Conservation (phyloP, 106 monocot genomes). For the Cymbidium sinense region DNA sequence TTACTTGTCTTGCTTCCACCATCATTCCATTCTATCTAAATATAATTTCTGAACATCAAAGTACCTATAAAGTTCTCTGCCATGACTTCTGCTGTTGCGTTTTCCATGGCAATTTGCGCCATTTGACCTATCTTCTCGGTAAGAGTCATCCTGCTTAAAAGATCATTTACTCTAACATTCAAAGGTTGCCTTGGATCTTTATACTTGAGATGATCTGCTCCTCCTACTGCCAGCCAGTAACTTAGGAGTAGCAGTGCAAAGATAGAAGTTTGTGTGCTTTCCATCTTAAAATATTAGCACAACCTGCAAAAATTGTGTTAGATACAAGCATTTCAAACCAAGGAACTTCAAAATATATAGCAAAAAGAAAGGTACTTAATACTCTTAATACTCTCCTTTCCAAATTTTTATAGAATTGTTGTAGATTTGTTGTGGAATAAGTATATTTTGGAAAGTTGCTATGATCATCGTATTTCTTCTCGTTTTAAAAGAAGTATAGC, state of each 20-base stretch:
- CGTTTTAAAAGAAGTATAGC: no score
- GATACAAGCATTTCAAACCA: not conserved
- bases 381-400: no score
- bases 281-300: slow-evolving; percentile 3
- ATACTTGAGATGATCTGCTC: slow-evolving; percentile 21
- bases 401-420: no score
- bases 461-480: no score
- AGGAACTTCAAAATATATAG: no score
- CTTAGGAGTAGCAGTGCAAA: slow-evolving; percentile 10
- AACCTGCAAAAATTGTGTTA: not conserved
- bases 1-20: not conserved
- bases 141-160: slow-evolving; percentile 43
- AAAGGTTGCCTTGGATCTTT: slow-evolving; percentile 38
- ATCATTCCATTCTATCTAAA: not conserved
- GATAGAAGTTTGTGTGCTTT: not conserved
- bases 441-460: no score
- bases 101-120: slow-evolving; percentile 35
- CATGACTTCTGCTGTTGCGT: slow-evolving; percentile 31
- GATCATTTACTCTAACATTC: slow-evolving; percentile 23
- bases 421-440: no score
- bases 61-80: slow-evolving; percentile 32
- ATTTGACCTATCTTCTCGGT: slow-evolving; percentile 55
- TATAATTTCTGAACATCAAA: not conserved
- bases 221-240: slow-evolving; percentile 1
- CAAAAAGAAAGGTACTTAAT: no score